Conservation (phyloP, 2,329 filamentous ascomycete genomes). For the Rachicladosporium sp. region DNA sequence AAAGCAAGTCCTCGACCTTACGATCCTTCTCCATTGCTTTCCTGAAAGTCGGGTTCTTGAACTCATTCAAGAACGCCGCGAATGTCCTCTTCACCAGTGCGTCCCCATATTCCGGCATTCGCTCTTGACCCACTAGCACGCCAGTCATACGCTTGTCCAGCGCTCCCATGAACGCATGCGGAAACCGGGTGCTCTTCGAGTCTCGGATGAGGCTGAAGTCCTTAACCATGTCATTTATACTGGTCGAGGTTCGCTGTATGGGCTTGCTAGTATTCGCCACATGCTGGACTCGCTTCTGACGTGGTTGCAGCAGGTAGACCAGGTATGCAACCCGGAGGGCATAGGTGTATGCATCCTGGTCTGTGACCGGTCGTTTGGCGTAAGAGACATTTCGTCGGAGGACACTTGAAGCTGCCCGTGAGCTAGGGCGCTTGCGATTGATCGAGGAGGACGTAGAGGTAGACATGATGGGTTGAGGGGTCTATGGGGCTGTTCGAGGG, state of each 20-base stretch:
- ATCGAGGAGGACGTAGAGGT: slow-evolving; percentile 20
- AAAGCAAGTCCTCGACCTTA: slow-evolving; percentile 77
- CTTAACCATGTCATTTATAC: slow-evolving; percentile 72
- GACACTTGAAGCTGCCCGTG: slow-evolving; percentile 27
- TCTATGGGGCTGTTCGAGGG: no score
- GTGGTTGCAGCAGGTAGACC: slow-evolving; percentile 82
- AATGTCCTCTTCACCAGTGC: slow-evolving; percentile 86
- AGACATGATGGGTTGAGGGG: slow-evolving; percentile 13
- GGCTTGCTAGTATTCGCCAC: slow-evolving; percentile 49
- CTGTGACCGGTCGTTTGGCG: slow-evolving; percentile 26
- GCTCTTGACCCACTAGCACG: slow-evolving; percentile 70
- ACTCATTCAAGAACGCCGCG: slow-evolving; percentile 82
- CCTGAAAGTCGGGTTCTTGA: slow-evolving; percentile 78
- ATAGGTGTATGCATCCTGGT: slow-evolving; percentile 81
- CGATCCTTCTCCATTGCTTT: slow-evolving; percentile 90
- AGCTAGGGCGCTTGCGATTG: slow-evolving; percentile 30
- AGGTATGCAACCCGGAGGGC: slow-evolving; percentile 85
- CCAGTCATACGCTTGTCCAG: slow-evolving; percentile 69
- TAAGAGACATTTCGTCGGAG: slow-evolving; percentile 27
- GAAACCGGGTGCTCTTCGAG: slow-evolving; percentile 57
- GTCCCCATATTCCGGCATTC: slow-evolving; percentile 79
- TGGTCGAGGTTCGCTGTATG: slow-evolving; percentile 56
- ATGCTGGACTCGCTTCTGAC: slow-evolving; percentile 80
- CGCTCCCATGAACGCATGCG: slow-evolving; percentile 57
- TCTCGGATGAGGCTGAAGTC: slow-evolving; percentile 63